Conservation (phyloP, 1,284 basidiomycete genomes). For the Fistulina hepatica region DNA sequence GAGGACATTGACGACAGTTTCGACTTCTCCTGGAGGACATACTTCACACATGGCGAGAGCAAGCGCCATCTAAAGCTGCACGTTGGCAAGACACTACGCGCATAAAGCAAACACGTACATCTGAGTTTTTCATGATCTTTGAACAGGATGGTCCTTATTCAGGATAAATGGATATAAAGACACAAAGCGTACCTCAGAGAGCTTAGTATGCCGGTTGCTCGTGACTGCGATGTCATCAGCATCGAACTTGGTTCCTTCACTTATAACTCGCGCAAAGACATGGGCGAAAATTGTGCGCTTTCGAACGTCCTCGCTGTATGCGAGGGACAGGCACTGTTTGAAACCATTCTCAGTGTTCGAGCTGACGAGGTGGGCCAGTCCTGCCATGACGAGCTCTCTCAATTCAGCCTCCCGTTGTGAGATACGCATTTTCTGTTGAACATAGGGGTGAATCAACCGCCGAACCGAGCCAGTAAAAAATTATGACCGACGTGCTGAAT, state of each 20-base stretch:
- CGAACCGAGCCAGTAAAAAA: slow-evolving; percentile 2
- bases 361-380: slow-evolving; percentile 71
- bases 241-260: slow-evolving; percentile 68
- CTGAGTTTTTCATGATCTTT: slow-evolving; percentile 63
- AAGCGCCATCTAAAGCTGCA: slow-evolving; percentile 47
- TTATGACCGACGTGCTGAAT: slow-evolving; percentile 20
- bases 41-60: slow-evolving; percentile 81
- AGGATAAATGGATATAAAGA: background rate
- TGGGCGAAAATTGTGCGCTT: slow-evolving; percentile 79
- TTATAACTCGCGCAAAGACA: slow-evolving; percentile 79
- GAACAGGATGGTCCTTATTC: slow-evolving; percentile 3
- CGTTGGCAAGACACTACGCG: slow-evolving; percentile 5
- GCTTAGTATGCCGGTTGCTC: slow-evolving; percentile 42
- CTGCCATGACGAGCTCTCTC: slow-evolving; percentile 63
- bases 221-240: slow-evolving; percentile 42
- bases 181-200: slow-evolving; percentile 50
- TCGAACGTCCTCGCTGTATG: slow-evolving; percentile 65
- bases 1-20: slow-evolving; percentile 78
- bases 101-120: slow-evolving; percentile 36
- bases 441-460: slow-evolving; percentile 8
- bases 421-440: slow-evolving; percentile 36
- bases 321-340: slow-evolving; percentile 76
- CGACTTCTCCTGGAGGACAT: slow-evolving; percentile 68
- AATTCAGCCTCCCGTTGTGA: slow-evolving; percentile 49
- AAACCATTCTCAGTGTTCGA: slow-evolving; percentile 85